phyloP scores from a whole-genome alignment of 2,329 filamentous ascomycete genomes.

The Achaetomium macrosporum region DNA sequence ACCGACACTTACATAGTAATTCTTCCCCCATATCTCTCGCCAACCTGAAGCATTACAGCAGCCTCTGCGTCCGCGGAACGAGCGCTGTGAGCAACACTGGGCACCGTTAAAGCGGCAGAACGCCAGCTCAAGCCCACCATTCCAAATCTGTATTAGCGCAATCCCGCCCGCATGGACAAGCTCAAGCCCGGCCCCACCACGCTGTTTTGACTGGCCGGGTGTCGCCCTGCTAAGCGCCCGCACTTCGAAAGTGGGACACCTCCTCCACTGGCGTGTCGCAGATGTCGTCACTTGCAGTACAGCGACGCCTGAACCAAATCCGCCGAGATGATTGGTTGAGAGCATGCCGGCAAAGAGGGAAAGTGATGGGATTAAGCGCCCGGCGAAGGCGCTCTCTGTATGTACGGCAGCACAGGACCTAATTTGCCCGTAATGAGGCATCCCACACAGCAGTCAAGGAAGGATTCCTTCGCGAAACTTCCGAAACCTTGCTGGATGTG shows the following conservation, averaged over 20 bases:
- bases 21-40: no score
- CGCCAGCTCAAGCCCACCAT: neutral
- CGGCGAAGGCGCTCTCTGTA: neutral
- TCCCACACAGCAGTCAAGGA: no score
- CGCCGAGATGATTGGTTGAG: conserved; percentile 3
- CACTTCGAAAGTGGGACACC: neutral
- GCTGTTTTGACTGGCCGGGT: neutral
- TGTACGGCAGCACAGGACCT: neutral
- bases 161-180: conserved; percentile 19
- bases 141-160: conserved; percentile 1
- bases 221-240: conserved; percentile 12
- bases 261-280: neutral
- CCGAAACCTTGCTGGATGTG: no score
- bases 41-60: no score
- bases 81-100: neutral
- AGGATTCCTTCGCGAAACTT: no score
- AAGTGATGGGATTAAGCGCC: conserved; percentile 5
- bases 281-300: conserved; percentile 7
- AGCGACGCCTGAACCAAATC: neutral
- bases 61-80: neutral
- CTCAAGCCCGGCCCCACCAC: neutral
- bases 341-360: neutral
- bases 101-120: neutral
- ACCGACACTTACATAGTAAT: no score
- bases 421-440: neutral